Evolutionary conservation across 2,329 filamentous ascomycete genomes (phyloP), one percentile per base, ranked within the genome.

Genomic region (Fusarium incarnatum): DNA sequence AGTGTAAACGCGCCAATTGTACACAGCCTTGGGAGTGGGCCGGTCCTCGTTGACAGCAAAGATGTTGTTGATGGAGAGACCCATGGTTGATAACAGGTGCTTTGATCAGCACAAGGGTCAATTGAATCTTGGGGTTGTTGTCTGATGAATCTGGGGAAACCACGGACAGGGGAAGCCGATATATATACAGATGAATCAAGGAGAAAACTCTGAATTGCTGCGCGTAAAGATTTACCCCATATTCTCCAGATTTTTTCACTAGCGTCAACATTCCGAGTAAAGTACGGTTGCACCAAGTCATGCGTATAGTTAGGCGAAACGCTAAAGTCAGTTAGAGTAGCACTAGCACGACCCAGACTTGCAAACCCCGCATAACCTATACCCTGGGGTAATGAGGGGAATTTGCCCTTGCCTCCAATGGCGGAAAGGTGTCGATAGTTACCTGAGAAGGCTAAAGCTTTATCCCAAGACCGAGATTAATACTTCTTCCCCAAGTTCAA

Each of bases 1-100:
- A 27, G 77, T 75, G 73, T 88, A 88, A 32, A 88, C 85, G 42
- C 86, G 83, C 86, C 86, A 88, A 77, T 88, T 88, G 81, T 89
- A 89, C 50, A 88, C 86, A 56, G 81, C 80, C 72, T 81, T 80
- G 5, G 86, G 87, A 77, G 86, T 88, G 25, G 86, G 85, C 79
- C 86, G 77, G 72, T 88, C 86, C 76, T 88, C 86, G 44, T 84
- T 83, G 64, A 88, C 80, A 12, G 82, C 75, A 52, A 88, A 81
- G 68, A 88, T 76, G 63, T 80, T 80, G 81, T 84, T 84, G 40
- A 56, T 5, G 7, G 37, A 22, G 30, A 61, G 2, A n/a, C 56
- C 58, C 58, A 61, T 61, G 28, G 16, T 34, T n/a, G 30, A 30
- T 18, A 20, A 20, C 27, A n/a, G 6, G 28, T 37, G 28, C 22